A percentile compares a stretch with the other conserved stretches of the same genome.
phyloP scores from a whole-genome alignment of 345 rosid species.

The Orychophragmus violaceus region DNA sequence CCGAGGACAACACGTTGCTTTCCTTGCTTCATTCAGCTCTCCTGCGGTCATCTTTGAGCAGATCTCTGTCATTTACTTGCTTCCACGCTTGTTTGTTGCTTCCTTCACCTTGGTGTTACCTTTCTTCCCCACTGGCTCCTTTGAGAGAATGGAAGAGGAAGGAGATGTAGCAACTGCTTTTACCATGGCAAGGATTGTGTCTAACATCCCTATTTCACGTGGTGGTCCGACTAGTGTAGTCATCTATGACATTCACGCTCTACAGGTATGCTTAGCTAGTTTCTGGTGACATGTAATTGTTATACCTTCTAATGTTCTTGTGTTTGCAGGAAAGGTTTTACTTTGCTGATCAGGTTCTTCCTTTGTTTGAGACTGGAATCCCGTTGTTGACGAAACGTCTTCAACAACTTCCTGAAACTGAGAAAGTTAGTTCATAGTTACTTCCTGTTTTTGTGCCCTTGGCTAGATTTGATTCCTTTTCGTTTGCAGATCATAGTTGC shows the following conservation, averaged over 20 bases:
- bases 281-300: background rate
- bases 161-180: slow-evolving; percentile 99
- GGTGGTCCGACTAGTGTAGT: slow-evolving; percentile 98
- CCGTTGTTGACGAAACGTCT: slow-evolving; percentile 85
- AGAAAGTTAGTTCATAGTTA: slow-evolving; percentile 46
- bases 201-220: slow-evolving; percentile 90
- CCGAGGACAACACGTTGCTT: slow-evolving; percentile 91
- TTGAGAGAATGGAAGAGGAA: slow-evolving; percentile 99
- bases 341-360: slow-evolving; percentile 93
- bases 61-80: slow-evolving; percentile 92
- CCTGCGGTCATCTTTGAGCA: slow-evolving; percentile 93
- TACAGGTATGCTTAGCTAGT: slow-evolving; percentile 55
- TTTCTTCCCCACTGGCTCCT: slow-evolving; percentile 96
- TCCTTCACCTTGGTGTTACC: slow-evolving; percentile 91
- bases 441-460: background rate
- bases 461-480: background rate
- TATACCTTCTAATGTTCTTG: slow-evolving; percentile 4
- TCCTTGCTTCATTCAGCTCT: slow-evolving; percentile 88
- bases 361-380: slow-evolving; percentile 93
- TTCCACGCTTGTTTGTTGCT: slow-evolving; percentile 84
- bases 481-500: slow-evolving; percentile 68
- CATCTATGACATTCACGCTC: slow-evolving; percentile 93
- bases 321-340: slow-evolving; percentile 83
- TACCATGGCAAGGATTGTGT: slow-evolving; percentile 92
- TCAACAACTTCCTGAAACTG: slow-evolving; percentile 62